Base-by-base conservation (phyloP, 768 basidiomycete species). In the Serpula lacrymans region DNA sequence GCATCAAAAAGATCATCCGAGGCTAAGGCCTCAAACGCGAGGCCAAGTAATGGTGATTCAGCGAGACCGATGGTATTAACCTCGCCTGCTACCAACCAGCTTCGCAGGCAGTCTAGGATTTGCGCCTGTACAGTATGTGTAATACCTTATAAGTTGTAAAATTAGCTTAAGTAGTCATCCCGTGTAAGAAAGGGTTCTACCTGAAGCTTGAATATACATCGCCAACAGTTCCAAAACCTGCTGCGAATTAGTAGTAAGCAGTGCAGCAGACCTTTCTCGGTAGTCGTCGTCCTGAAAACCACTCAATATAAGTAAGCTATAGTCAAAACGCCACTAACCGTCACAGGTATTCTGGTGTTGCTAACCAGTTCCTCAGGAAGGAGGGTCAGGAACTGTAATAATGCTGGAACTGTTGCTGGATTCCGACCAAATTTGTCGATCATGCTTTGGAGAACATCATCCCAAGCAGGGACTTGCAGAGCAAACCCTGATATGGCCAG, bases 21-120 rank as follows among this genome's bases (percentile, higher is more conserved):
- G 3, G 72, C 71, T 22, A 98, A 74, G 3, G 94, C 90, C 37
- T 87, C 80, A 57, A 98, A 98, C 17, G 84, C 72, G 57, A 78
- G 87, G 14, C 73, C 65, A 56, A 98, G 88, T 21, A 98, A 71
- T 2, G 92, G 86, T 0, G 85, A 85, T 39, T 81, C 71, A 3
- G 82, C 78, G 25, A 99, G 70, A 25, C 75, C 67, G 4, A 56
- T 55, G 0, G 81, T 74, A 30, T 72, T 63, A 48, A 96, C 72
- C 63, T 98, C 93, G 13, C 96, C 94, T 3, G 90, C 86, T 10
- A 76, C 61, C 13, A 97, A 70, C 96, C 96, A 99, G 52, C 80
- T 82, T 34, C 84, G 80, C 25, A 98, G 67, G 42, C 92, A 92
- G 33, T 77, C 68, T 62, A 98, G 92, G 8, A 95, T 71, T 57